These are phyloP conservation scores for Naumovozyma castellii DNA, from an alignment of 805 yeast genomes.

Conservation along the genomic window DNA sequence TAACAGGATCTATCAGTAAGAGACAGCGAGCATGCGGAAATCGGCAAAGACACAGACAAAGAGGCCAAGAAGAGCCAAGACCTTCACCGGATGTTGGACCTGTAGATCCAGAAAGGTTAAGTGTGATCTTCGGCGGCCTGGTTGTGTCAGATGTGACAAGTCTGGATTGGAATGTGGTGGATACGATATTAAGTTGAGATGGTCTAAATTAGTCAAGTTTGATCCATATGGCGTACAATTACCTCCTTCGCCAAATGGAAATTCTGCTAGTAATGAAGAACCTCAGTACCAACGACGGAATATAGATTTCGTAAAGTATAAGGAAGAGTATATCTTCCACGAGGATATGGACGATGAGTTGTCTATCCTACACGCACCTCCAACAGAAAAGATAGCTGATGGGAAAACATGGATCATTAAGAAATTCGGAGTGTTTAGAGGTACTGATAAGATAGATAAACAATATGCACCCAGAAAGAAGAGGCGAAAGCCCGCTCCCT, in stretches of 20 bases:
- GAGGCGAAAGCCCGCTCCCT: conserved; percentile 2
- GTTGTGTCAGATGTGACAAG: conserved; percentile 60
- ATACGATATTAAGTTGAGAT: conserved; percentile 68
- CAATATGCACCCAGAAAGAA: conserved; percentile 13
- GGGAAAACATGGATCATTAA: conserved; percentile 51
- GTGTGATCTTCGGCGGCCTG: conserved; percentile 66
- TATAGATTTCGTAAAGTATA: conserved; percentile 66
- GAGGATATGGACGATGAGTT: conserved; percentile 75
- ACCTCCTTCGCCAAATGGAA: conserved; percentile 3
- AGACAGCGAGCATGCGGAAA: conserved; percentile 2
- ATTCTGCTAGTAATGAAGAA: conserved; percentile 21
- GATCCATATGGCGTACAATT: conserved; percentile 35
- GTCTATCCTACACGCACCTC: conserved; percentile 36
- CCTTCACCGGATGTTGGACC: conserved; percentile 83
- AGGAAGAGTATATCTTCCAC: conserved; percentile 65
- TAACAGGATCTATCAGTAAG: background rate
- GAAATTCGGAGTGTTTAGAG: conserved; percentile 72
- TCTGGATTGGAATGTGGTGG: conserved; percentile 70
- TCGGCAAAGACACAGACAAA: background rate
- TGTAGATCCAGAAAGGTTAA: conserved; percentile 72
- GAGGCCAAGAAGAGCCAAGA: conserved; percentile 41
- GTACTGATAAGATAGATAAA: conserved; percentile 16
- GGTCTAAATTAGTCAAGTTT: conserved; percentile 51
- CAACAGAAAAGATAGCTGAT: conserved; percentile 32
- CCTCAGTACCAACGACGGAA: conserved; percentile 61